A percentile compares a stretch with the other conserved stretches of the same genome.
phyloP scores from a whole-genome alignment of 257 asterid genomes.

The Capsicum baccatum region DNA sequence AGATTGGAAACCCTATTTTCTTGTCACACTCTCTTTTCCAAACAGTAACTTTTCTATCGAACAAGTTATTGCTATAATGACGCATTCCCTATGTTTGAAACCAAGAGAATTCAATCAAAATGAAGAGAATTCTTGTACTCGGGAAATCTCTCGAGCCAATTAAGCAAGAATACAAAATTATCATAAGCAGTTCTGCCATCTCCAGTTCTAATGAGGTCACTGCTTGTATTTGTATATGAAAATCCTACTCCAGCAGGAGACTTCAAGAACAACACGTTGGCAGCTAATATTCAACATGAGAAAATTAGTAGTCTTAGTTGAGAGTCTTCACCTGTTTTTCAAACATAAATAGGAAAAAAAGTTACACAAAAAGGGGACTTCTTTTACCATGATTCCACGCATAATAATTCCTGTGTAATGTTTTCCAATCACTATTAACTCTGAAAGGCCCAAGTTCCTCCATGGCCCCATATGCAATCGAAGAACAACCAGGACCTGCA shows the following conservation, averaged over 20 bases:
- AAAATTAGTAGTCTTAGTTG: not conserved
- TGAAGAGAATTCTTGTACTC: conserved; percentile 47
- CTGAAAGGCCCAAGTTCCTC: conserved; percentile 55
- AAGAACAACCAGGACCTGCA: conserved; percentile 61
- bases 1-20: too few species aligned
- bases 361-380: not conserved
- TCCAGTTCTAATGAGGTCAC: conserved; percentile 39
- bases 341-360: not conserved
- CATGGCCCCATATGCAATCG: conserved; percentile 52
- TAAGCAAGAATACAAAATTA: conserved; percentile 47
- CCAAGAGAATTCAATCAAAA: too few species aligned
- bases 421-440: conserved; percentile 45
- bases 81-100: too few species aligned
- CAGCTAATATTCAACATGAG: conserved; percentile 35
- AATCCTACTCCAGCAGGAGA: conserved; percentile 59
- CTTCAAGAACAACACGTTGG: conserved; percentile 55
- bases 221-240: conserved; percentile 53
- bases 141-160: conserved; percentile 56
- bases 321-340: not conserved
- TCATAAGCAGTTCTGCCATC: conserved; percentile 45
- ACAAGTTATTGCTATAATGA: too few species aligned
- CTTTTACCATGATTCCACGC: conserved; percentile 50
- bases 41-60: too few species aligned
- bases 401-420: conserved; percentile 43
- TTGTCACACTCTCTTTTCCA: too few species aligned